Evolutionary conservation across 1,284 basidiomycete species (phyloP).

Genomic region (Bjerkandera adusta): DNA sequence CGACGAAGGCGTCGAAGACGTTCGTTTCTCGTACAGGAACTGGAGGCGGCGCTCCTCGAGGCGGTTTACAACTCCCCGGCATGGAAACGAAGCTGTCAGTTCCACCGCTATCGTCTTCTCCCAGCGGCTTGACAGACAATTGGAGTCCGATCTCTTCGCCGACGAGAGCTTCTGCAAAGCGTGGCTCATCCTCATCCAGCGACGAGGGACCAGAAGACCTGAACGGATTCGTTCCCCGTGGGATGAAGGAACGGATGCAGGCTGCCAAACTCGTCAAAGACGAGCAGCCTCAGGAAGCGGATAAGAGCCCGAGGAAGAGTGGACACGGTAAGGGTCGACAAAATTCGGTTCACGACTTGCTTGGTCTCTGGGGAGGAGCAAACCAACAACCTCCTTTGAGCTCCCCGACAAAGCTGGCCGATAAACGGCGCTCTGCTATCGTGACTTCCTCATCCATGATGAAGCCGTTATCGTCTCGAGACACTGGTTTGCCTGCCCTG

Average conservation of each 20-base stretch:
- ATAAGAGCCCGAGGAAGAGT: slow-evolving; percentile 4
- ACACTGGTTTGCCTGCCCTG: slow-evolving; percentile 10
- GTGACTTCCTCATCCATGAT: slow-evolving; percentile 25
- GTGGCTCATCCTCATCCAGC: slow-evolving; percentile 25
- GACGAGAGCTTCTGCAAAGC: slow-evolving; percentile 13
- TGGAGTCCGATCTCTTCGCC: slow-evolving; percentile 31
- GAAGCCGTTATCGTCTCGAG: slow-evolving; percentile 18
- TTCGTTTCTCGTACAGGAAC: slow-evolving; percentile 21
- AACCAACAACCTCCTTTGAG: slow-evolving; percentile 24
- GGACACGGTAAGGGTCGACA: slow-evolving; percentile 50
- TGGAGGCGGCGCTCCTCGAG: slow-evolving; percentile 18
- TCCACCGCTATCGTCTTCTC: slow-evolving; percentile 18
- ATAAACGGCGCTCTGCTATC: slow-evolving; percentile 28
- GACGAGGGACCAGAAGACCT: slow-evolving; percentile 37
- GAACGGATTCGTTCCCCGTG: slow-evolving; percentile 22
- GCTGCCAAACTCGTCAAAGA: not conserved
- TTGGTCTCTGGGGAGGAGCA: slow-evolving; percentile 70
- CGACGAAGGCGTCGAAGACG: slow-evolving; percentile 23
- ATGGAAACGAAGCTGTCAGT: slow-evolving; percentile 18
- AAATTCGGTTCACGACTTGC: slow-evolving; percentile 77
- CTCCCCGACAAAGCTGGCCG: slow-evolving; percentile 19
- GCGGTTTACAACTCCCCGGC: slow-evolving; percentile 20
- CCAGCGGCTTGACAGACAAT: slow-evolving; percentile 31
- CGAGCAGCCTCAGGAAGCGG: not conserved
- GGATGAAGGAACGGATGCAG: not conserved